phyloP scores from a whole-genome alignment of 768 basidiomycete species.

The Fomitopsis serialis region DNA sequence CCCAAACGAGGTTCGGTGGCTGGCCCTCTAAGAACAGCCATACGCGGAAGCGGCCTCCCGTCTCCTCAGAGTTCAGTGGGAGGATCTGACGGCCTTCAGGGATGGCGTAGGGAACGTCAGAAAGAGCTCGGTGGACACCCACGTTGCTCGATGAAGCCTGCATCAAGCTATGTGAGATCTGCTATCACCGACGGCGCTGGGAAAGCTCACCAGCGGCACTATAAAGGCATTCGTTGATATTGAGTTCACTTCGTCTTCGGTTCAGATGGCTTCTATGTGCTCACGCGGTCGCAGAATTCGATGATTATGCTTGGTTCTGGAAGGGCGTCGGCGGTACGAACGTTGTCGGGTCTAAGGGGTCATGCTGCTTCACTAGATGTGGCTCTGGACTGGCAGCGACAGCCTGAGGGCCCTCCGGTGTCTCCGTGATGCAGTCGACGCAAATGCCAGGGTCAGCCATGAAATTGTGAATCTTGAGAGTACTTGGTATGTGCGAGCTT shows the following conservation, averaged over 20 bases:
- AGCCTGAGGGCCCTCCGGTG: too few species aligned
- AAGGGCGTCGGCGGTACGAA: slow-evolving; percentile 51
- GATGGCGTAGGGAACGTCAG: slow-evolving; percentile 84
- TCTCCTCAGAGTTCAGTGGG: slow-evolving; percentile 75
- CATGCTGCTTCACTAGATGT: slow-evolving; percentile 1
- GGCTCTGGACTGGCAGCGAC: not conserved
- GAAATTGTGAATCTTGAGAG: too few species aligned
- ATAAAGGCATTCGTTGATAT: not conserved
- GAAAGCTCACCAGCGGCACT: slow-evolving; percentile 77
- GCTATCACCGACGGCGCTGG: not conserved
- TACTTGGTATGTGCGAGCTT: too few species aligned
- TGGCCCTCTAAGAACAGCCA: slow-evolving; percentile 57
- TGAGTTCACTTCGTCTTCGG: not conserved
- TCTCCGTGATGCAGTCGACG: slow-evolving; percentile 19
- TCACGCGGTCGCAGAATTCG: slow-evolving; percentile 89
- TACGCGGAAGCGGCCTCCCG: slow-evolving; percentile 85
- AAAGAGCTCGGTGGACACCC: slow-evolving; percentile 91
- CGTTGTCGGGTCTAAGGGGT: slow-evolving; percentile 39
- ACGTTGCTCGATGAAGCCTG: slow-evolving; percentile 89
- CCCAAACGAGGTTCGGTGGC: slow-evolving; percentile 64
- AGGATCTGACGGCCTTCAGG: slow-evolving; percentile 61
- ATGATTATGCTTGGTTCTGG: slow-evolving; percentile 62
- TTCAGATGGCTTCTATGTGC: slow-evolving; percentile 22
- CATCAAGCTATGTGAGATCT: too few species aligned
- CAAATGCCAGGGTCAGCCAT: slow-evolving; percentile 24